Conservation (phyloP, 345 rosid genomes). For the Populus alba region DNA sequence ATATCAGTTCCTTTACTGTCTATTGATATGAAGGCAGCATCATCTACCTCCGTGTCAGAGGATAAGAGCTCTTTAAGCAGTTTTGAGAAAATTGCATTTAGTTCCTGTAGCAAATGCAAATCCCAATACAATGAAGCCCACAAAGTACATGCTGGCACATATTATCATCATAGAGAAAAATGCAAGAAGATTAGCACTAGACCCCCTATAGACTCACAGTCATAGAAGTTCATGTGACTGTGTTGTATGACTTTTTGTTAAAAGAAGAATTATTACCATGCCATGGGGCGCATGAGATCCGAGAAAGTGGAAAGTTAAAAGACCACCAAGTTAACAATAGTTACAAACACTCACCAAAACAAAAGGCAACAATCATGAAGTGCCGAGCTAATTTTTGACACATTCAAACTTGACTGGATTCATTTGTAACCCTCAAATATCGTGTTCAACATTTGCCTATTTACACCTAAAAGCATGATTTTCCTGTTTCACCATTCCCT, state of each 20-base stretch:
- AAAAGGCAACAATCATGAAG: neutral
- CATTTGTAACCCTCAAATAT: neutral
- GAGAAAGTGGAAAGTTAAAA: neutral
- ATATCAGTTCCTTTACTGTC: constrained; percentile 94
- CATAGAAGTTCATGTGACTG: neutral
- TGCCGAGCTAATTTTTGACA: neutral
- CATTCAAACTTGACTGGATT: neutral
- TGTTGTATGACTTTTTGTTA: neutral
- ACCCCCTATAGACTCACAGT: neutral
- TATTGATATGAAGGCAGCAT: constrained; percentile 90
- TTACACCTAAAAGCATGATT: neutral
- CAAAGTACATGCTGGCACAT: neutral
- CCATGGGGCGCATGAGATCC: neutral
- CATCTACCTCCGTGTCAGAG: constrained; percentile 72
- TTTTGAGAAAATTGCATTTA: constrained; percentile 78
- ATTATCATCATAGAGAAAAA: neutral
- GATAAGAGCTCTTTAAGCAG: constrained; percentile 68
- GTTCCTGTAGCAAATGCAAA: constrained; percentile 49
- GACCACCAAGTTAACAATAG: neutral
- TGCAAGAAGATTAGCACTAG: neutral
- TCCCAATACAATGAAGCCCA: neutral
- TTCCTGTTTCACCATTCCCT: neutral
- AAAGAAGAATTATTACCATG: neutral
- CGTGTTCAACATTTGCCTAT: neutral
- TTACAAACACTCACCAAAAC: neutral